These are phyloP conservation scores for Atractiella rhizophila DNA, from an alignment of 768 basidiomycete genomes.

Conservation along the genomic window DNA sequence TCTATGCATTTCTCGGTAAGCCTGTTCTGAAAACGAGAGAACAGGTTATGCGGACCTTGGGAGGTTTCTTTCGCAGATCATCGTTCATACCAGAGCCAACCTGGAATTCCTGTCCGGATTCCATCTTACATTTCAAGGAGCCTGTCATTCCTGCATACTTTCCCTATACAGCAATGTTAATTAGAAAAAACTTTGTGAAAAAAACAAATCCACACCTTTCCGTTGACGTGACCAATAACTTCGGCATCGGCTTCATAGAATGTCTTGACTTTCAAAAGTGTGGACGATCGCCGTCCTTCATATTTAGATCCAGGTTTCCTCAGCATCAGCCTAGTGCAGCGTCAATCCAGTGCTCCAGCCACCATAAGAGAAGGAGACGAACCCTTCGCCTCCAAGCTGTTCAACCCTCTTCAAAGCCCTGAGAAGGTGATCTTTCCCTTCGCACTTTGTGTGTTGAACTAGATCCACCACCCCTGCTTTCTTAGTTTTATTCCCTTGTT, in stretches of 20 bases:
- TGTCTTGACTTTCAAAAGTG: slow-evolving; percentile 15
- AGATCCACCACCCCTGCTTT: neutral
- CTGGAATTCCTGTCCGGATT: slow-evolving; percentile 3
- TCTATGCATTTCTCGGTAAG: neutral
- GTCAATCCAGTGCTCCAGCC: neutral
- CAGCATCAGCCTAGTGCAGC: slow-evolving; percentile 11
- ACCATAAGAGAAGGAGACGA: neutral
- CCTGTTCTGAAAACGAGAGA: neutral
- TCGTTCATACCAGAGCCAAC: slow-evolving; percentile 14
- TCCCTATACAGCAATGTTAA: slow-evolving; percentile 1
- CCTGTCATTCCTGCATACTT: slow-evolving; percentile 12
- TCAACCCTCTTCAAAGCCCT: slow-evolving; percentile 3
- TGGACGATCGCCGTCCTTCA: slow-evolving; percentile 7
- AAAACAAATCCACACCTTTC: slow-evolving; percentile 5
- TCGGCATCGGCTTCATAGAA: slow-evolving; percentile 16
- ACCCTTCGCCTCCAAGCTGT: slow-evolving; percentile 10
- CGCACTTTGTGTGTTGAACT: slow-evolving; percentile 9
- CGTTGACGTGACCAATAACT: slow-evolving; percentile 12
- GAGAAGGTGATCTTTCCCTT: slow-evolving; percentile 7
- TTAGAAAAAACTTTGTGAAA: neutral
- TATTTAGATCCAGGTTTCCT: slow-evolving; percentile 8
- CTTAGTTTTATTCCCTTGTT: too few species aligned
- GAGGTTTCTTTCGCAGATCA: slow-evolving; percentile 6
- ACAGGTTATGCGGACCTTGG: slow-evolving; percentile 1
- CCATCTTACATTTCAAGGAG: slow-evolving; percentile 12